Evolutionary conservation across 768 basidiomycete species (phyloP), one percentile per base, ranked within the genome.

Genomic region (Macrolepiota dolichaula): DNA sequence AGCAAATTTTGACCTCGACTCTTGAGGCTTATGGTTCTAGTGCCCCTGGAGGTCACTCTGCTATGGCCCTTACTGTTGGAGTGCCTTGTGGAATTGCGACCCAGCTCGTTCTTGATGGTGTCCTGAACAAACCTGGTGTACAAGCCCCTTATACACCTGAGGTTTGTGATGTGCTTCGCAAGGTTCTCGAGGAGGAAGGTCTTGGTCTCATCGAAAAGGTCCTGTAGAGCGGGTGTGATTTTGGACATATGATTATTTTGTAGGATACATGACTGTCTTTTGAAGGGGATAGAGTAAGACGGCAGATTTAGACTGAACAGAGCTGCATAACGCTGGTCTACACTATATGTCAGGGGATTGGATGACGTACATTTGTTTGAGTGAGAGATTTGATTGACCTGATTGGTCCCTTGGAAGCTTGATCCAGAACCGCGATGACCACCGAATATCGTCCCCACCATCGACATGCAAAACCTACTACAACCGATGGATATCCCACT

Each of bases 61-160:
- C 94, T 9, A 97, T 98, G 96, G 94, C 95, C 55, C 74, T 83
- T 35, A 89, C 90, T 25, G 96, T 98, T 52, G 96, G 96, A 62
- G 72, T 98, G 12, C 96, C 96, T 0, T 96, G 94, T 69, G 96
- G 96, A 64, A 91, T 98, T 68, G 96, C 97, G 1, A 85, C 88
- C 0, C 94, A 98, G 78, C 81, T 95, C 63, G 85, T 99, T 25
- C 79, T 99, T 51, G 94, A 98, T 67, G 95, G 95, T 64, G 83
- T 86, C 49, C 76, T 98, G 69, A 84, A 75, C 64, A 84, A 79
- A 38, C 85, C 90, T 13, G 96, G 96, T 68, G 83, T 99, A 5
- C 84, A 86, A 52, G 90, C 86, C 11, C 96, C 96, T 2, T 98
- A 98, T 75, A 84, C 82, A 61, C 89, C 89, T 76, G 89, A 91